Evolutionary conservation across 108 stramenopile genomes (phyloP), one percentile per base, ranked within the genome.

Genomic region (Nitzschia putrida): DNA sequence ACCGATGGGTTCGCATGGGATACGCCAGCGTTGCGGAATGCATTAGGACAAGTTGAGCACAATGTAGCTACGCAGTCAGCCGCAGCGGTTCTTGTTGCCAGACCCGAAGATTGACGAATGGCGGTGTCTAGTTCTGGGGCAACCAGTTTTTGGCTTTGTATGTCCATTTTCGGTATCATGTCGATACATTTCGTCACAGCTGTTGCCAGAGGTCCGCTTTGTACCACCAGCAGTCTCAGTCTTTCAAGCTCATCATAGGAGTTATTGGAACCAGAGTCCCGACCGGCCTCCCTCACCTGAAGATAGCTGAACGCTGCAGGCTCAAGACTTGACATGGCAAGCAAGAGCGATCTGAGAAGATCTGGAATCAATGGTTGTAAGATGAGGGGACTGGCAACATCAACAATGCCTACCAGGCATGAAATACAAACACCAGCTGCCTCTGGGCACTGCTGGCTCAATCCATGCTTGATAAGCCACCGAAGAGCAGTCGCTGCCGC

Each of bases 291-390:
- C 39, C 91, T 64, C 2, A 88, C 84, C 49, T 89, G 88, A 20
- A 94, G 77, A 57, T 92, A 94, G 59, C 87, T 90, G 43, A 94
- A 68, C 1, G 89, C 93, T n/a, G 87, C 82, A 9, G 93, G 93
- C 64, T 94, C 93, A 7, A 94, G 60, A 43, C 83, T 80, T 18
- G 82, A 83, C 86, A 94, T 88, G 9, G 93, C 80, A 79, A 88
- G 78, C 20, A 92, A 66, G 13, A 94, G 71, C 20, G 87, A 72
- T n/a, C 83, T 73, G 3, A 91, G 74, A 26, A 94, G 64, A 10
- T 88, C 86, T 20, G 90, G 80, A n/a, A 94, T 55, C n/a, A 91
- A 81, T 20, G 90, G 88, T 44, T 91, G 73, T 11, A 94, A 61
- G 10, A 88, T 90, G 0, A 69, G 23, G 14, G 88, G 88, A 68